These are phyloP conservation scores for Monilinia fructicola DNA, from an alignment of 2,329 filamentous ascomycete genomes.

Conservation along the genomic window DNA sequence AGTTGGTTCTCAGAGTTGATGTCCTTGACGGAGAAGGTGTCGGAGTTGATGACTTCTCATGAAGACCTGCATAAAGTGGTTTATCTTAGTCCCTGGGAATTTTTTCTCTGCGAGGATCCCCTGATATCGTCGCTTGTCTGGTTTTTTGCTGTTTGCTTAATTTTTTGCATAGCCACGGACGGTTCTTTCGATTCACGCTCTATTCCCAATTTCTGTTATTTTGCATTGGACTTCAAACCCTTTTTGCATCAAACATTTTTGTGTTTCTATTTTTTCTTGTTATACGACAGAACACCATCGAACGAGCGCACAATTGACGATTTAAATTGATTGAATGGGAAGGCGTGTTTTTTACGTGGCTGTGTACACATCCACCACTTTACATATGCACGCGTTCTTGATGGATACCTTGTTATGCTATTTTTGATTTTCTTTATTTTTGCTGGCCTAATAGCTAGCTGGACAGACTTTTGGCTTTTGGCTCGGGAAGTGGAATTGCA, in stretches of 20 bases:
- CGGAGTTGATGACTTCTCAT: conserved; percentile 36
- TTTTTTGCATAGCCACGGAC: conserved; percentile 24
- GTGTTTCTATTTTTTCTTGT: conserved; percentile 12
- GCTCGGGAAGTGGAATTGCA: background rate
- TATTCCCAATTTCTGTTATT: conserved; percentile 16
- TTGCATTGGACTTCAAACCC: conserved; percentile 2
- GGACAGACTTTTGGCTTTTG: conserved; percentile 4
- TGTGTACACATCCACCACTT: background rate
- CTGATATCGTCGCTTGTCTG: background rate
- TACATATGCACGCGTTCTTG: conserved; percentile 12
- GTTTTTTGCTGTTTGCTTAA: conserved; percentile 8
- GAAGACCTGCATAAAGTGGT: conserved; percentile 4
- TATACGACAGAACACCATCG: conserved; percentile 13
- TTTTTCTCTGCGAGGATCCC: background rate
- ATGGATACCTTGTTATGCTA: conserved; percentile 16
- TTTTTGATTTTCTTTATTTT: conserved; percentile 6
- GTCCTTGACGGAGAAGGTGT: conserved; percentile 35
- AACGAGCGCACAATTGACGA: conserved; percentile 14
- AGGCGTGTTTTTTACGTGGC: background rate
- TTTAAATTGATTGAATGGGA: conserved; percentile 20
- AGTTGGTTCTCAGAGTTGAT: conserved; percentile 56
- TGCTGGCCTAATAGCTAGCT: conserved; percentile 9
- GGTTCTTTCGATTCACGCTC: conserved; percentile 4
- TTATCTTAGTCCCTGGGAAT: background rate
- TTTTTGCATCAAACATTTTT: conserved; percentile 10